Evolutionary conservation across 805 yeast genomes (phyloP), one percentile per base, ranked within the genome.

Genomic region (Phaffomyces antillensis): DNA sequence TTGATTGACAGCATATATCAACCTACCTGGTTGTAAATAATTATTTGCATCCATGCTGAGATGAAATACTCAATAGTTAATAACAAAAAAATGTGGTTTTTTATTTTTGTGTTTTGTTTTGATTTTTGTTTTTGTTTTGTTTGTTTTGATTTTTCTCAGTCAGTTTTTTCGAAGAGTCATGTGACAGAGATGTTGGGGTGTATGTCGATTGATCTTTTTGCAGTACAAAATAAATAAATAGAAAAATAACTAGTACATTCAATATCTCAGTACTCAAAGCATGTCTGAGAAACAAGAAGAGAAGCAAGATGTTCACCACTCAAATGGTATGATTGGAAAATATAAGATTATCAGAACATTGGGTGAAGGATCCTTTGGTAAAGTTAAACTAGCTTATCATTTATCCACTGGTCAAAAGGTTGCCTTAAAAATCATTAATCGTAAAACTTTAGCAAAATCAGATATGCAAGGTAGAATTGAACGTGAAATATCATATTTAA

Each of bases 391-490:
- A 55, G 95, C 95, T 17, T 85, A 83, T 61, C 96, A 91, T 64
- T 71, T 86, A 52, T 84, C 86, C 13, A 90, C 97, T 4, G 95
- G 95, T 35, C 96, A 90, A 58, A 76, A 83, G 50, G 98, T 90
- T 20, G 98, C 98, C 2, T 71, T 90, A 50, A 90, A 90, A 63
- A 91, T 90, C 63, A 91, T 91, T 69, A 87, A 91, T 64, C 73
- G 95, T 52, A 88, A 87, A 65, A 88, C 96, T 0, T 71, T 90
- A 61, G 95, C 96, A 40, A 91, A 91, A 61, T 79, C 89, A 10
- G 98, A 90, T 65, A 90, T 90, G 98, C 96, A 90, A 61, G 97
- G 97, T 25, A 74, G 98, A 51, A 82, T 91, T 26, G 98, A 91
- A 70, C 75, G 98, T 55, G 98, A 91, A 64, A 91, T 91, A 43